Evolutionary conservation across 1,139 yeast genomes (phyloP).

Genomic region (Lodderomyces pseudojiufengensis): DNA sequence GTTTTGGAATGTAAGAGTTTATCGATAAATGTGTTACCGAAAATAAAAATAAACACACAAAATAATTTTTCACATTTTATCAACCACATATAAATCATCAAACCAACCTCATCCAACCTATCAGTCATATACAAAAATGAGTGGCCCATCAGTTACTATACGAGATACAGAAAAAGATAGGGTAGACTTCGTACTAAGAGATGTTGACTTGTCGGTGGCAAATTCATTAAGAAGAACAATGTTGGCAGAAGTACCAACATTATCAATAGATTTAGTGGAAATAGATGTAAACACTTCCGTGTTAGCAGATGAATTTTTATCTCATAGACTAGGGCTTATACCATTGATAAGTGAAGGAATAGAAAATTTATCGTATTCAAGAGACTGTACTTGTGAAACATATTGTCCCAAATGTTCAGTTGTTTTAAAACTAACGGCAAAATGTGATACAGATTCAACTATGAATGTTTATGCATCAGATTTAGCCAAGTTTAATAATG

Average conservation of each 20-base stretch:
- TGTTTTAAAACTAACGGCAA: constrained; percentile 77
- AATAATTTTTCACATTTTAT: constrained; percentile 1
- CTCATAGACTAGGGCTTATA: constrained; percentile 88
- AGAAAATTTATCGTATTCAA: constrained; percentile 72
- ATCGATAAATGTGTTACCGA: not conserved
- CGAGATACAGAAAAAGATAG: constrained; percentile 81
- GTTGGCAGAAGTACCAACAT: constrained; percentile 94
- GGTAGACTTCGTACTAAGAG: constrained; percentile 84
- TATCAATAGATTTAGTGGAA: constrained; percentile 94
- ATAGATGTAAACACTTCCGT: constrained; percentile 92
- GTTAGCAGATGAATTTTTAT: constrained; percentile 90
- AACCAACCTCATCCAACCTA: not conserved
- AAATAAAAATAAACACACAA: constrained; percentile 3
- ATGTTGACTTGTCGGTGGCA: constrained; percentile 87
- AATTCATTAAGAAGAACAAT: constrained; percentile 88
- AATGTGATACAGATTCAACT: constrained; percentile 83
- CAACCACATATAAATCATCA: not conserved
- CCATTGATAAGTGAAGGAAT: constrained; percentile 86
- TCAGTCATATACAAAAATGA: constrained; percentile 25
- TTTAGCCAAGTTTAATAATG: constrained; percentile 52
- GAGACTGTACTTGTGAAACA: constrained; percentile 97
- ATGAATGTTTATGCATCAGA: constrained; percentile 90
- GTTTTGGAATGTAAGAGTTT: not conserved
- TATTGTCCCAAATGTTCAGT: constrained; percentile 95
- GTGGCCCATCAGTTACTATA: constrained; percentile 79